A percentile compares a stretch with the other conserved stretches of the same genome.
phyloP scores from a whole-genome alignment of 345 rosid species.

The Populus simonii region DNA sequence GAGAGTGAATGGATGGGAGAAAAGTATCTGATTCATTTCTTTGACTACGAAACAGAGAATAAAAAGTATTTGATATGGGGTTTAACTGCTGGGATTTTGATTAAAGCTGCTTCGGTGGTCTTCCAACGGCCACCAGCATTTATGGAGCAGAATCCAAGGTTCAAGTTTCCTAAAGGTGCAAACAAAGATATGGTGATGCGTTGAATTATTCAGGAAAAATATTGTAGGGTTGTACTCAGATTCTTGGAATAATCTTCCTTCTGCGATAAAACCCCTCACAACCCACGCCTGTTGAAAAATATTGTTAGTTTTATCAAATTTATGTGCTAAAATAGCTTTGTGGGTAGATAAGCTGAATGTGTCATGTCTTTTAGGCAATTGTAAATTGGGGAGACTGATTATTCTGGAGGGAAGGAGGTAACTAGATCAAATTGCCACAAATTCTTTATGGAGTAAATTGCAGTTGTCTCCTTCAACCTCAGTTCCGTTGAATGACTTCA shows the following conservation, averaged over 20 bases:
- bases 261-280: slow-evolving; percentile 7
- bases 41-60: slow-evolving; percentile 49
- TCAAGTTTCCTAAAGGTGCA: slow-evolving; percentile 49
- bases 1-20: slow-evolving; percentile 70
- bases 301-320: neutral
- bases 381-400: neutral
- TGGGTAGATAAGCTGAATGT: neutral
- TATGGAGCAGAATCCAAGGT: slow-evolving; percentile 58
- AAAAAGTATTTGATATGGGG: slow-evolving; percentile 63
- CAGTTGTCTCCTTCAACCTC: neutral
- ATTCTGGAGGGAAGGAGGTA: neutral
- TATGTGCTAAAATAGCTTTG: neutral
- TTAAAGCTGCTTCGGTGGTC: slow-evolving; percentile 68
- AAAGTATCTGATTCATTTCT: slow-evolving; percentile 51
- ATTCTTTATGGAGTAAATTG: neutral
- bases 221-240: neutral
- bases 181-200: slow-evolving; percentile 36
- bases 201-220: slow-evolving; percentile 1
- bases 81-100: slow-evolving; percentile 70
- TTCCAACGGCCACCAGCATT: slow-evolving; percentile 57
- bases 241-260: slow-evolving; percentile 7
- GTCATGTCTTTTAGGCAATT: neutral
- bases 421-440: neutral
- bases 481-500: neutral
- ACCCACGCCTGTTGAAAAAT: neutral